Evolutionary conservation across 2,329 filamentous ascomycete genomes (phyloP).

Genomic region (Trichoderma hamatum): DNA sequence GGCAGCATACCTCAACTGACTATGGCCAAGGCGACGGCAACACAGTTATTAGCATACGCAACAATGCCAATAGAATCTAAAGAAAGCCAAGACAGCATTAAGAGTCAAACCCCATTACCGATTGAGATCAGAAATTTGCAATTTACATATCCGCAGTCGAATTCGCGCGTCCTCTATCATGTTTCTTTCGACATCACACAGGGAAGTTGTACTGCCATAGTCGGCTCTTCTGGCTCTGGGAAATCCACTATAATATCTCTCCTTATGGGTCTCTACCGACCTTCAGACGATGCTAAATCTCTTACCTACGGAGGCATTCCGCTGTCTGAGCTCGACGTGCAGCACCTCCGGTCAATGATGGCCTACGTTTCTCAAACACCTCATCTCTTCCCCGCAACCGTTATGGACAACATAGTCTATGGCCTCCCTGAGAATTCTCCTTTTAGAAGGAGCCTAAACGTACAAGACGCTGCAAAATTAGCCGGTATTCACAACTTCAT

Average conservation of each 20-base stretch:
- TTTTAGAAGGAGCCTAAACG: slow-evolving; percentile 48
- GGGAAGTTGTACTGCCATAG: slow-evolving; percentile 73
- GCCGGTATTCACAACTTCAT: slow-evolving; percentile 79
- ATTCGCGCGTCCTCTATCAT: slow-evolving; percentile 59
- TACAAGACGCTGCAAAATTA: slow-evolving; percentile 56
- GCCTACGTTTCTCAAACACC: slow-evolving; percentile 72
- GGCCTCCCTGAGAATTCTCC: slow-evolving; percentile 63
- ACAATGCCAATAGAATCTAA: slow-evolving; percentile 58
- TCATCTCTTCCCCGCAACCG: slow-evolving; percentile 73
- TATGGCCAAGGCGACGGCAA: slow-evolving; percentile 71
- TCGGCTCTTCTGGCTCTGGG: slow-evolving; percentile 84
- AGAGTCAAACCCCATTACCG: slow-evolving; percentile 41
- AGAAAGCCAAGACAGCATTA: slow-evolving; percentile 53
- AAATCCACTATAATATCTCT: slow-evolving; percentile 84
- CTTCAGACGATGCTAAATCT: slow-evolving; percentile 36
- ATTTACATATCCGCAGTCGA: slow-evolving; percentile 71
- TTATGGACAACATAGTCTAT: slow-evolving; percentile 69
- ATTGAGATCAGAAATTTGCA: slow-evolving; percentile 57
- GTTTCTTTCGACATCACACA: slow-evolving; percentile 67
- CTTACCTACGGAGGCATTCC: slow-evolving; percentile 63
- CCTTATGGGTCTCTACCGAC: slow-evolving; percentile 70
- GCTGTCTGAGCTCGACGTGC: slow-evolving; percentile 61
- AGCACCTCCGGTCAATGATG: slow-evolving; percentile 61
- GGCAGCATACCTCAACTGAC: slow-evolving; percentile 80
- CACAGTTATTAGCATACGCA: slow-evolving; percentile 71